Base-by-base conservation (phyloP, 1,284 basidiomycete species). In the Trichosporon sp. region DNA sequence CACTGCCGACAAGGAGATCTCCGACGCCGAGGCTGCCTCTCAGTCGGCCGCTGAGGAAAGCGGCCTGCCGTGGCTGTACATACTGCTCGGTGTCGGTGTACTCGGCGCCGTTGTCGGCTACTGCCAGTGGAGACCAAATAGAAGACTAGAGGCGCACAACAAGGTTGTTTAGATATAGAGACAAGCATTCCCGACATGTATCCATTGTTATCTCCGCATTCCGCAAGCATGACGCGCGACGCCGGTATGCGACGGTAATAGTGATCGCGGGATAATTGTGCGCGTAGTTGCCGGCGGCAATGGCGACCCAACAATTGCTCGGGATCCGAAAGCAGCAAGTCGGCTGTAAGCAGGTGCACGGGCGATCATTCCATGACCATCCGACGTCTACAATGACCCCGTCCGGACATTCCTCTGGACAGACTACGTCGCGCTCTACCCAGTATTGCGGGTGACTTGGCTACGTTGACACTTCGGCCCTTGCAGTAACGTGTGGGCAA, bases 161-260 rank as follows among this genome's bases (percentile, higher is more conserved):
- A 54, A 54, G 49, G 25, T 54, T 54, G 49, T 54, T 29, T 54
- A 54, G 49, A 54, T 27, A 54, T 54, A 54, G 49, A 54, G 19
- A 27, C 37, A 25, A 14, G 23, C 49, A 54, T 29, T 31, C 16
- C 27, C 49, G 23, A 52, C 49, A 54, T 54, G 49, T 54, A 54
- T 54, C 49, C 16, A 14, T 44, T 44, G 23, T 44, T 21, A 8
- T 44, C 23, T 21, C 40, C n/a, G 40, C 40, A 44, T 44, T 44
- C 40, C 40, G 40, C n/a, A 3, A n/a, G n/a, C n/a, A 21, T 23
- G 37, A 23, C 11, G 37, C 40, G 7, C 19, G 40, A 44, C 19
- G 40, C 40, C 8, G n/a, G 19, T 21, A 10, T 6, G 40, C 40
- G 19, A 4, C 40, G 27, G 27, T 54, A 16, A 27, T n/a, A 5